Evolutionary conservation across 1,139 yeast species (phyloP).

Genomic region (Nadsonia starkeyi-henricii): DNA sequence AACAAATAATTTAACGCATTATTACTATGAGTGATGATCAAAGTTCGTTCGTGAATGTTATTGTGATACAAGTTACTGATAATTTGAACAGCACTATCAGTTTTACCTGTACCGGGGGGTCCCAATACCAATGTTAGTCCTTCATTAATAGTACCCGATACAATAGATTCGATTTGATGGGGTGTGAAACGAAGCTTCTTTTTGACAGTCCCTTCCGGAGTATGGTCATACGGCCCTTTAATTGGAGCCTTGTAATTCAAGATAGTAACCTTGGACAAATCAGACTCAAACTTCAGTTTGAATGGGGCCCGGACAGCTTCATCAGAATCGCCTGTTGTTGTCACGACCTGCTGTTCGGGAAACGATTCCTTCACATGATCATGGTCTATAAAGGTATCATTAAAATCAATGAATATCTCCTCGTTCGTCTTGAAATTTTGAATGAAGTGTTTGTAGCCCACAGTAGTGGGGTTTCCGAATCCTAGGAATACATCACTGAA

Average conservation of each 20-base stretch:
- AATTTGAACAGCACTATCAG: slow-evolving; percentile 18
- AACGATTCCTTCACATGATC: slow-evolving; percentile 15
- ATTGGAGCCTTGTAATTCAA: background rate
- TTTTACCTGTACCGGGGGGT: slow-evolving; percentile 37
- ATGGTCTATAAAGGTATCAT: slow-evolving; percentile 16
- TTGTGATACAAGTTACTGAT: slow-evolving; percentile 14
- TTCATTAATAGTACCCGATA: slow-evolving; percentile 20
- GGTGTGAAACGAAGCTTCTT: slow-evolving; percentile 12
- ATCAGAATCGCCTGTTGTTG: slow-evolving; percentile 1
- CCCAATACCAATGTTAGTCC: slow-evolving; percentile 31
- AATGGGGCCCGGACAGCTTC: background rate
- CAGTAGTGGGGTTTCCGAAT: slow-evolving; percentile 20
- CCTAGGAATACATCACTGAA: slow-evolving; percentile 25
- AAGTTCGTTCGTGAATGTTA: slow-evolving; percentile 22
- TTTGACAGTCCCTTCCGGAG: slow-evolving; percentile 7
- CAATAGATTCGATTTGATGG: slow-evolving; percentile 25
- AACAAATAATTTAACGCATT: slow-evolving; percentile 16
- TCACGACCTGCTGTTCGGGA: slow-evolving; percentile 7
- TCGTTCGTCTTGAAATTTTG: slow-evolving; percentile 3
- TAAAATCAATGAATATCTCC: slow-evolving; percentile 10
- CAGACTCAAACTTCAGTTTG: slow-evolving; percentile 3
- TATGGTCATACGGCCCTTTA: background rate
- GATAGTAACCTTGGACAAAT: background rate
- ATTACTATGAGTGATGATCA: slow-evolving; percentile 25
- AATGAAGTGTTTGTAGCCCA: slow-evolving; percentile 8